Percentiles rank a stretch among this genome's conserved stretches.
phyloP scores from a whole-genome alignment of 2,329 filamentous ascomycete genomes.

The Aspergillus nomiae region DNA sequence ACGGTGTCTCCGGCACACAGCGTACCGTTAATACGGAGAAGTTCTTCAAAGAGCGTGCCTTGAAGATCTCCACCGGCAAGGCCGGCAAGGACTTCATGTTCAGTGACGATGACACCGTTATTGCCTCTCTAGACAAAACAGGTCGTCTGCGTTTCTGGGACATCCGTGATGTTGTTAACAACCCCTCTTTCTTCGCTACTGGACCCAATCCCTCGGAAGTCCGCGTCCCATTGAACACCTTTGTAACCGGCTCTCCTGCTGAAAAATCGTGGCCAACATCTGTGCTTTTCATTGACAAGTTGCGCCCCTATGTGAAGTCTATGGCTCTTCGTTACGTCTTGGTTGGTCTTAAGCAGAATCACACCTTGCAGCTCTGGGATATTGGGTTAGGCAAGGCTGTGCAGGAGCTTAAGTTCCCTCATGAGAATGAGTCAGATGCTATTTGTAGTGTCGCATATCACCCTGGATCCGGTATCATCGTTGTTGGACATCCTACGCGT shows the following conservation, averaged over 20 bases:
- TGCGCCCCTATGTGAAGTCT: conserved; percentile 86
- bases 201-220: conserved; percentile 66
- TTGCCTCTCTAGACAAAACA: conserved; percentile 95
- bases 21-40: conserved; percentile 79
- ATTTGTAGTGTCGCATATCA: conserved; percentile 97
- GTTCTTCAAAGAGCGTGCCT: conserved; percentile 79
- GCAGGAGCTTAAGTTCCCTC: conserved; percentile 93
- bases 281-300: conserved; percentile 93
- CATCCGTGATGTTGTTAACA: conserved; percentile 72
- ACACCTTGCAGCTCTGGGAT: conserved; percentile 98
- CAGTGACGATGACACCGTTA: conserved; percentile 91
- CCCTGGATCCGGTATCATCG: conserved; percentile 85
- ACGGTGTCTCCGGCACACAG: conserved; percentile 53
- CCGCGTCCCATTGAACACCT: conserved; percentile 80
- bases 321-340: conserved; percentile 92
- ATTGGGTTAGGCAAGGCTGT: conserved; percentile 92
- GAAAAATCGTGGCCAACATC: conserved; percentile 98
- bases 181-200: conserved; percentile 44
- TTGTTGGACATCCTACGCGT: conserved; percentile 91
- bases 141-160: conserved; percentile 99
- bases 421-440: conserved; percentile 94
- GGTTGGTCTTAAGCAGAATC: conserved; percentile 98
- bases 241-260: conserved; percentile 80
- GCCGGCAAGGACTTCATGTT: conserved; percentile 98
- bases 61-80: conserved; percentile 96